Percentiles rank a stretch among this genome's conserved stretches.
Conservation (phyloP, 148 eudicot genomes). For the Chenopodium berlandieri region DNA sequence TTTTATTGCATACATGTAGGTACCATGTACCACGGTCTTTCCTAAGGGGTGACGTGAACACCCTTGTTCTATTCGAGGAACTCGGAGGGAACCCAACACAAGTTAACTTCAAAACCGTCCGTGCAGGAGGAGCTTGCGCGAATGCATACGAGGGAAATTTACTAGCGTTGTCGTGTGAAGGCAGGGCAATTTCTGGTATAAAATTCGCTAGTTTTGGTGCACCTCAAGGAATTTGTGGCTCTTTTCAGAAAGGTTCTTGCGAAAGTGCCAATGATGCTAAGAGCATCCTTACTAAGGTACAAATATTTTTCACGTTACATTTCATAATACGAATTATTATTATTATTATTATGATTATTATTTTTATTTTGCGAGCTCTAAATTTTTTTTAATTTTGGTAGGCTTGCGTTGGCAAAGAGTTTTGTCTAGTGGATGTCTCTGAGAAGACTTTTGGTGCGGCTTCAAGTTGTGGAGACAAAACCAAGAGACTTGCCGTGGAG, state of each 20-base stretch:
- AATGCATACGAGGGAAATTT: slow-evolving; percentile 42
- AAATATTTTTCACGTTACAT: too few species aligned
- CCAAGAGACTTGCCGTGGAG: slow-evolving; percentile 49
- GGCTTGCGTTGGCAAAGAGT: slow-evolving; percentile 51
- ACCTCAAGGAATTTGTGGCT: slow-evolving; percentile 46
- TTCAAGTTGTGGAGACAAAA: slow-evolving; percentile 16
- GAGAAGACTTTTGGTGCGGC: slow-evolving; percentile 40
- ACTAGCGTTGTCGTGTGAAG: slow-evolving; percentile 44
- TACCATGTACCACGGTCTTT: slow-evolving; percentile 71
- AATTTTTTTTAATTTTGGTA: not conserved
- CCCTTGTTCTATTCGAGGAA: slow-evolving; percentile 62
- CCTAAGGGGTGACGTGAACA: slow-evolving; percentile 37
- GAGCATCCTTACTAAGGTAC: slow-evolving; percentile 40
- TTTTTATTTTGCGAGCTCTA: not conserved
- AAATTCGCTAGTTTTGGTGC: slow-evolving; percentile 56
- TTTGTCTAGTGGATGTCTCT: slow-evolving; percentile 33
- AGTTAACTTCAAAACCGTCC: slow-evolving; percentile 53
- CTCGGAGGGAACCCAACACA: slow-evolving; percentile 62
- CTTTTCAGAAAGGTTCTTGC: slow-evolving; percentile 40
- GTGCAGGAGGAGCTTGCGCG: slow-evolving; percentile 39
- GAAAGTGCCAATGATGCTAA: slow-evolving; percentile 33
- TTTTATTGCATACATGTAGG: slow-evolving; percentile 25
- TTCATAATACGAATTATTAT: too few species aligned
- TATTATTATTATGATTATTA: too few species aligned
- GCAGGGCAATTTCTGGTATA: slow-evolving; percentile 37